Evolutionary conservation across 441 rosid species (phyloP).

Genomic region (Metrosideros polymorpha): DNA sequence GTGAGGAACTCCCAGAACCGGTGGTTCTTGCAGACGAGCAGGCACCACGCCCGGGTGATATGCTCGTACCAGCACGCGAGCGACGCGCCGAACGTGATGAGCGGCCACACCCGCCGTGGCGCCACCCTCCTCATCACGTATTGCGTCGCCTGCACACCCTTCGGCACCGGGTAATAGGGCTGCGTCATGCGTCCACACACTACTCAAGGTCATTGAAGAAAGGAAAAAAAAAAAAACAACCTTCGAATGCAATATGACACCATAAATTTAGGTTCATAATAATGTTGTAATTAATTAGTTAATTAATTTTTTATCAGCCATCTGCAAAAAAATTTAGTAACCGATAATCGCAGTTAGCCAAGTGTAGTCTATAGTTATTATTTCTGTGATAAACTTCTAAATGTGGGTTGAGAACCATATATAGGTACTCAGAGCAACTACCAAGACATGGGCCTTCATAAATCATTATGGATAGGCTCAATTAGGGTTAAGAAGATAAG

Average conservation of each 20-base stretch:
- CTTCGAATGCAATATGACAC: neutral
- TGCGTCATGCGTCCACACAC: constrained; percentile 13
- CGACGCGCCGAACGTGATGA: constrained; percentile 73
- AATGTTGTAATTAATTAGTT: neutral
- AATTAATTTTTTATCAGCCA: no score
- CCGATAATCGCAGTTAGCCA: no score
- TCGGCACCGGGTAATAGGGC: constrained; percentile 83
- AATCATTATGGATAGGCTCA: no score
- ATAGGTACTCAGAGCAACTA: no score
- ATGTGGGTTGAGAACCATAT: no score
- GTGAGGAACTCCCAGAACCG: constrained; percentile 72
- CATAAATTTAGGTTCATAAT: neutral
- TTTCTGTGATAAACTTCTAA: neutral
- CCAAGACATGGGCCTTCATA: no score
- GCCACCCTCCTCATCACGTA: constrained; percentile 79
- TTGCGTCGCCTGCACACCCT: constrained; percentile 59
- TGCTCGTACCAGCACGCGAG: constrained; percentile 95
- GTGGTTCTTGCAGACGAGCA: constrained; percentile 79
- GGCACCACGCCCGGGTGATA: constrained; percentile 66
- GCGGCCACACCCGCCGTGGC: constrained; percentile 85
- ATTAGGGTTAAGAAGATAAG: no score
- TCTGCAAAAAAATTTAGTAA: no score
- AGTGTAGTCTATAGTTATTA: neutral
- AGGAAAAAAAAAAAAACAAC: neutral
- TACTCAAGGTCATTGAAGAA: neutral